A percentile compares a stretch with the other conserved stretches of the same genome.
Conservation (phyloP, 768 basidiomycete genomes). For the Pholiota molesta region DNA sequence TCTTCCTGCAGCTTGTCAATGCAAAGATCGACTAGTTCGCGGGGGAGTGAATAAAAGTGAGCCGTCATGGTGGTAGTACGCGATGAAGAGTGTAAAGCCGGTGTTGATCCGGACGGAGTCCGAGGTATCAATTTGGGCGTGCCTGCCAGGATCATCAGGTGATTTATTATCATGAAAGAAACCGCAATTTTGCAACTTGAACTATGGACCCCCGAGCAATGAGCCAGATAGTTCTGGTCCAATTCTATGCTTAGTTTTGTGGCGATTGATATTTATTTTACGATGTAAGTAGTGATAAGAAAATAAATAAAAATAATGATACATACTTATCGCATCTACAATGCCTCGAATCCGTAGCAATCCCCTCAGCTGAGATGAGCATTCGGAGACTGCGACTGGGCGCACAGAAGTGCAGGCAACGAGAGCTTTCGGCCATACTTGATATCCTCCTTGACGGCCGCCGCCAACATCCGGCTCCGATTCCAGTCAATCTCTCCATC, state of each 20-base stretch:
- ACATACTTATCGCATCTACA: too few species aligned
- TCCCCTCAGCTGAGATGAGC: too few species aligned
- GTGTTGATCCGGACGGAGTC: too few species aligned
- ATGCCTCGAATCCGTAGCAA: too few species aligned
- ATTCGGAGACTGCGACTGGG: constrained; percentile 18
- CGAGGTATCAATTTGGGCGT: too few species aligned
- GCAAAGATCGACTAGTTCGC: constrained; percentile 12
- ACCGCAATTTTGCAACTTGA: too few species aligned
- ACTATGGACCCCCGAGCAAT: too few species aligned
- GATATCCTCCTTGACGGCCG: constrained; percentile 31
- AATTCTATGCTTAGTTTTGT: too few species aligned
- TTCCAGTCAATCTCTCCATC: constrained; percentile 39
- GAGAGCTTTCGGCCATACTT: constrained; percentile 30
- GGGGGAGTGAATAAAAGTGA: constrained; percentile 9
- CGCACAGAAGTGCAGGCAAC: constrained; percentile 36
- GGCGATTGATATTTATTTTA: too few species aligned
- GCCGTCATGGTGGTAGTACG: constrained; percentile 1
- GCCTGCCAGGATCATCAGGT: too few species aligned
- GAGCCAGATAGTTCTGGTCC: too few species aligned
- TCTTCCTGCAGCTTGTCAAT: constrained; percentile 5
- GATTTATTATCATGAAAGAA: too few species aligned
- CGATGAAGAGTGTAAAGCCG: background rate
- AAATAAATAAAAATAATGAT: background rate
- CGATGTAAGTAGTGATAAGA: background rate
- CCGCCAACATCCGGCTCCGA: constrained; percentile 34